Conservation (phyloP, 352 stramenopile genomes). For the Globisporangium irregulare region DNA sequence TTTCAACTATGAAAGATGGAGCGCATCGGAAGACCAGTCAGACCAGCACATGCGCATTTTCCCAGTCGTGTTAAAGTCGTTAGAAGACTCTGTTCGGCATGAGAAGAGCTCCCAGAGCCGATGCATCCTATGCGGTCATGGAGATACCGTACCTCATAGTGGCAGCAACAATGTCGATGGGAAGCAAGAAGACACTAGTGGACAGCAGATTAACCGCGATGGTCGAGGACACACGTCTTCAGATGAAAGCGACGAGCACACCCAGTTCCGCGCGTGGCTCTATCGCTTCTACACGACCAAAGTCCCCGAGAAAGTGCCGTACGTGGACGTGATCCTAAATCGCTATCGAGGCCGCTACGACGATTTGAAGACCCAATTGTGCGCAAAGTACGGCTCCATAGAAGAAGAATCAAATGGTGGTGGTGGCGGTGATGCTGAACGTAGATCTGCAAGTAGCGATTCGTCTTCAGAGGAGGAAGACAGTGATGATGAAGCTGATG, state of each 20-base stretch:
- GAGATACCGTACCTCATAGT: not conserved
- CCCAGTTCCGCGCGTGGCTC: constrained; percentile 40
- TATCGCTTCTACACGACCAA: constrained; percentile 47
- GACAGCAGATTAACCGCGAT: not conserved
- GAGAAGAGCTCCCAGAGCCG: not conserved
- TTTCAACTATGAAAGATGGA: constrained; percentile 27
- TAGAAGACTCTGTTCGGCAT: not conserved
- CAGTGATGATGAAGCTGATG: not conserved
- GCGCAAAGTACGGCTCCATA: constrained; percentile 44
- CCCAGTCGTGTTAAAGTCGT: constrained; percentile 19
- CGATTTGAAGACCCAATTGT: constrained; percentile 51
- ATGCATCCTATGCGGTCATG: constrained; percentile 9
- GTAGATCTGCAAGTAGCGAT: not conserved
- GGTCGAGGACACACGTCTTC: constrained; percentile 12
- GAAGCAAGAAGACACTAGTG: not conserved
- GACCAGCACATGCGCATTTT: constrained; percentile 36
- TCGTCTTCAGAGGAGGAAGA: constrained; percentile 21
- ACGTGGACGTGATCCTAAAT: constrained; percentile 57
- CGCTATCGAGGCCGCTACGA: constrained; percentile 51
- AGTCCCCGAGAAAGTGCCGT: constrained; percentile 40
- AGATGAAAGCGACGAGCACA: constrained; percentile 29
- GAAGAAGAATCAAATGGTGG: not conserved
- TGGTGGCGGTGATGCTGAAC: not conserved
- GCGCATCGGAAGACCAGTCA: constrained; percentile 14
- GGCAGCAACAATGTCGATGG: not conserved